Percentiles rank a stretch among this genome's conserved stretches.
phyloP scores from a whole-genome alignment of 1,284 basidiomycete species.

The Ganoderma multipileum region DNA sequence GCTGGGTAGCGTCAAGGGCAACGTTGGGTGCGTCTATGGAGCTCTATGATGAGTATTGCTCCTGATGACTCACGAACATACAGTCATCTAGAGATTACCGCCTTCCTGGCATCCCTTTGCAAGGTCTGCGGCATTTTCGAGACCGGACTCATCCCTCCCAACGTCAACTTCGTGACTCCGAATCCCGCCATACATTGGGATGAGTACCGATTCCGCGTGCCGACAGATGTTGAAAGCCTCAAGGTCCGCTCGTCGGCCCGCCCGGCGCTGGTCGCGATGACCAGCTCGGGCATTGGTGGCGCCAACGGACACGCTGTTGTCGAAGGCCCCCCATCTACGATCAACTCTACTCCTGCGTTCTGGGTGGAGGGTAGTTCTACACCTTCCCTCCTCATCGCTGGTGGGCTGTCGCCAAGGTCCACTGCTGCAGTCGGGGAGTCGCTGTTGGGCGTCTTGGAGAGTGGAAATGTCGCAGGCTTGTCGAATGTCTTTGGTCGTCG shows the following conservation, averaged over 20 bases:
- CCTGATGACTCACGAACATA: neutral
- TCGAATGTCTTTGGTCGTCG: slow-evolving; percentile 36
- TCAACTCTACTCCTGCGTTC: slow-evolving; percentile 1
- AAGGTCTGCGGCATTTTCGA: slow-evolving; percentile 51
- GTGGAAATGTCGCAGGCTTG: slow-evolving; percentile 22
- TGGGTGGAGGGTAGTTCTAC: slow-evolving; percentile 5
- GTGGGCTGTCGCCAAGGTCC: slow-evolving; percentile 41
- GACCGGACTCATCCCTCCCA: slow-evolving; percentile 46
- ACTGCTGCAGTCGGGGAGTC: slow-evolving; percentile 32
- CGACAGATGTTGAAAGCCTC: slow-evolving; percentile 33
- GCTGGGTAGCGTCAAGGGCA: slow-evolving; percentile 54
- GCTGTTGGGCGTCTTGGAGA: neutral
- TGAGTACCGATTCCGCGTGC: slow-evolving; percentile 38
- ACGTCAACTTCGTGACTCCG: slow-evolving; percentile 42
- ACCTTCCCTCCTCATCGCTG: slow-evolving; percentile 43
- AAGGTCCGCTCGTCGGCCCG: slow-evolving; percentile 24
- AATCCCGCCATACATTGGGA: slow-evolving; percentile 51
- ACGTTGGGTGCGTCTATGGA: slow-evolving; percentile 45
- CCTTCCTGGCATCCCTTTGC: slow-evolving; percentile 51
- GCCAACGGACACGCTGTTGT: slow-evolving; percentile 49
- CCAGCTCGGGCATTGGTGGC: slow-evolving; percentile 53
- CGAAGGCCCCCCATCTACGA: slow-evolving; percentile 39
- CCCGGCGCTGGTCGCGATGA: slow-evolving; percentile 45
- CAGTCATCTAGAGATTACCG: slow-evolving; percentile 50
- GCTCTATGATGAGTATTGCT: slow-evolving; percentile 33